Percentiles rank a stretch among this genome's conserved stretches.
Conservation (phyloP, 1,139 yeast species). For the Hyphopichia khmerensis region DNA sequence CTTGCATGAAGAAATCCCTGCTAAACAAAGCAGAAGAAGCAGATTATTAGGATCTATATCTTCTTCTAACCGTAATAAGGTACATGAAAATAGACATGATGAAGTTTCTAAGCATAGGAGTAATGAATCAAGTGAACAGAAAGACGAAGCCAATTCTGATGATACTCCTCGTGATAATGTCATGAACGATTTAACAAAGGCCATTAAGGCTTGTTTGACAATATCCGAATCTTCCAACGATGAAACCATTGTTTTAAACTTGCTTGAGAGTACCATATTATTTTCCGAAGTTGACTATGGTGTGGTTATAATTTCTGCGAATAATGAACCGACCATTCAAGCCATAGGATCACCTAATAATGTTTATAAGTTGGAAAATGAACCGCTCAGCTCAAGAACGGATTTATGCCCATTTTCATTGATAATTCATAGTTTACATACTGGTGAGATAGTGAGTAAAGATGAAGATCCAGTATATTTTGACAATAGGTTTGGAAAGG, state of each 20-base stretch:
- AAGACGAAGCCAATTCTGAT: not conserved
- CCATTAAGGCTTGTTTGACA: conserved; percentile 46
- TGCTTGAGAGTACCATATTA: conserved; percentile 41
- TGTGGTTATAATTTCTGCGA: conserved; percentile 37
- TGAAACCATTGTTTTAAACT: conserved; percentile 35
- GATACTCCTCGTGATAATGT: no score
- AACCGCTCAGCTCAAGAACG: conserved; percentile 40
- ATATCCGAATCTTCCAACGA: conserved; percentile 49
- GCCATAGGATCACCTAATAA: conserved; percentile 46
- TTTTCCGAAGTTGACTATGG: conserved; percentile 49
- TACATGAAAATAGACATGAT: not conserved
- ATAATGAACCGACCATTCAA: conserved; percentile 36
- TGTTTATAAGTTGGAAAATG: conserved; percentile 34
- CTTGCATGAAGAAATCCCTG: not conserved
- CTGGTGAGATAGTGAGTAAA: conserved; percentile 38
- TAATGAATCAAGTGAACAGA: not conserved
- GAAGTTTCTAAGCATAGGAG: no score
- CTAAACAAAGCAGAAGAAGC: conserved; percentile 1
- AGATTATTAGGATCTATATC: conserved; percentile 1
- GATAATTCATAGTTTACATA: conserved; percentile 37
- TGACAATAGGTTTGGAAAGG: conserved; percentile 34
- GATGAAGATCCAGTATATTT: conserved; percentile 38
- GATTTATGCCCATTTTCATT: conserved; percentile 49
- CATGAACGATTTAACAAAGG: conserved; percentile 21
- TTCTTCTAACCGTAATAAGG: not conserved